phyloP scores from a whole-genome alignment of 306 rosid species.

The Casuarina cunninghamiana region DNA sequence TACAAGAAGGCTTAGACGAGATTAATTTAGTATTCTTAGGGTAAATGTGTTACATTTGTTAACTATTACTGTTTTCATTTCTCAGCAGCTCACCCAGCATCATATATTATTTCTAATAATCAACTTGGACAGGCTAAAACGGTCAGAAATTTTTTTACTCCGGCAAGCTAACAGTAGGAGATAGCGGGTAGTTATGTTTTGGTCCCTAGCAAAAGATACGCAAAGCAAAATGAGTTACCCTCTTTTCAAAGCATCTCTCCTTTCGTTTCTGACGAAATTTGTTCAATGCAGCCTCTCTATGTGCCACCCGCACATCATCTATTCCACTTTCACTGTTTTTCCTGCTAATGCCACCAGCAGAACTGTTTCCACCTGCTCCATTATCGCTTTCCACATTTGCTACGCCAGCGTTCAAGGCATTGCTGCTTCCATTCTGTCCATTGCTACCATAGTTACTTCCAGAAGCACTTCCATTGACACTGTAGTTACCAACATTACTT shows the following conservation, averaged over 20 bases:
- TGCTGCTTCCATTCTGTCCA: slow-evolving; percentile 44
- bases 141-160: neutral
- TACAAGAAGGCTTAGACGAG: slow-evolving; percentile 2
- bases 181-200: slow-evolving; percentile 7
- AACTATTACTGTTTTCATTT: neutral
- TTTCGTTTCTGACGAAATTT: slow-evolving; percentile 50
- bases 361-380: slow-evolving; percentile 37
- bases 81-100: slow-evolving; percentile 5
- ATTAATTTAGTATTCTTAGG: slow-evolving; percentile 6
- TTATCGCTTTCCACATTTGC: slow-evolving; percentile 35
- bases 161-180: neutral
- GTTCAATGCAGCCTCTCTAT: slow-evolving; percentile 43
- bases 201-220: slow-evolving; percentile 3
- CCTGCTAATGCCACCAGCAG: slow-evolving; percentile 32
- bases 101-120: slow-evolving; percentile 5
- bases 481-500: slow-evolving; percentile 39
- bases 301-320: slow-evolving; percentile 50
- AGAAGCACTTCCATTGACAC: slow-evolving; percentile 38
- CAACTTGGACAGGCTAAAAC: slow-evolving; percentile 6
- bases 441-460: slow-evolving; percentile 53
- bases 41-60: neutral
- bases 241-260: slow-evolving; percentile 55
- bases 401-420: slow-evolving; percentile 34
- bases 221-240: slow-evolving; percentile 29
- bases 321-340: slow-evolving; percentile 34